These are phyloP conservation scores for Ceratocystis eucalypticola DNA, from an alignment of 2,329 filamentous ascomycete genomes.

Conservation along the genomic window DNA sequence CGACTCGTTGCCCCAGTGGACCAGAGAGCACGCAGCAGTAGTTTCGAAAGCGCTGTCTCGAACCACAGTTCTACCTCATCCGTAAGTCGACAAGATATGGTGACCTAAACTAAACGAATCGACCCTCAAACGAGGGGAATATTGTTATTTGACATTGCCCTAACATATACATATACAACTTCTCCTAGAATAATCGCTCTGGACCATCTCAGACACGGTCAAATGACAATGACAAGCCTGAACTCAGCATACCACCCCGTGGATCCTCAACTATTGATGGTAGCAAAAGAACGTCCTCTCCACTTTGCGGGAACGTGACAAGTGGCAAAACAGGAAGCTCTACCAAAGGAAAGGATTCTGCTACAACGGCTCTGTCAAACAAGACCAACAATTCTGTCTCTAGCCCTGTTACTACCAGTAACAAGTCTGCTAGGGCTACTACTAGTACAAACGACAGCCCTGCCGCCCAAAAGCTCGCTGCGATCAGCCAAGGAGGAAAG, in stretches of 20 bases:
- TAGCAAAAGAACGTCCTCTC: conserved; percentile 57
- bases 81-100: conserved; percentile 37
- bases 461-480: conserved; percentile 71
- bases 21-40: conserved; percentile 38
- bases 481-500: conserved; percentile 66
- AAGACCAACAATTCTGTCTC: conserved; percentile 22
- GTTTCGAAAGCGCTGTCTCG: conserved; percentile 51
- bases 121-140: background rate
- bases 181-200: background rate
- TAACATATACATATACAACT: background rate
- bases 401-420: background rate
- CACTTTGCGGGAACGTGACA: conserved; percentile 56
- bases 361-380: conserved; percentile 24
- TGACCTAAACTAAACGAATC: background rate
- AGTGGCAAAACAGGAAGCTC: conserved; percentile 41
- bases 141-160: background rate
- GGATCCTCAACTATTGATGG: conserved; percentile 34
- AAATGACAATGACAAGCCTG: conserved; percentile 14
- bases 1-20: conserved; percentile 27
- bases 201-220: background rate
- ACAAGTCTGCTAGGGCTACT: background rate
- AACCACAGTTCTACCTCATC: conserved; percentile 46
- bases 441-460: conserved; percentile 40
- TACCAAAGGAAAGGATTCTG: conserved; percentile 22
- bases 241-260: conserved; percentile 17